These are phyloP conservation scores for Neckera pumila DNA, from an alignment of 225 moss, liverwort and hornwort genomes.

Conservation along the genomic window DNA sequence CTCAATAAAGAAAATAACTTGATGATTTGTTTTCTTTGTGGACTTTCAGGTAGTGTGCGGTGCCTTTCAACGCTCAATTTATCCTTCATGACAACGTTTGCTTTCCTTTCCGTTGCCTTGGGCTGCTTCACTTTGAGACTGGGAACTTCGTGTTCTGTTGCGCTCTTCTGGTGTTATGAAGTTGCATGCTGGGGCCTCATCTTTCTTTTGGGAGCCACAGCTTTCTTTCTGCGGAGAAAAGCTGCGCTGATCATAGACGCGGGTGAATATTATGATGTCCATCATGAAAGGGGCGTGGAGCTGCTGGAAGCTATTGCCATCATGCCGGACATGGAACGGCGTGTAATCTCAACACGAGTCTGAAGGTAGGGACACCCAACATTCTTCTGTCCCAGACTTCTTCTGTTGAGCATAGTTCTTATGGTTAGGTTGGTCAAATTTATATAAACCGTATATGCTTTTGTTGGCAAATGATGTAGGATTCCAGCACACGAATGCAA, in stretches of 20 bases:
- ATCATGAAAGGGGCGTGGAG: constrained; percentile 65
- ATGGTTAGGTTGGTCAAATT: background rate
- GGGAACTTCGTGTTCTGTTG: constrained; percentile 65
- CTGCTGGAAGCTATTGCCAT: constrained; percentile 69
- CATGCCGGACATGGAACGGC: constrained; percentile 41
- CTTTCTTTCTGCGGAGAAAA: constrained; percentile 57
- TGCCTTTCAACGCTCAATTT: constrained; percentile 71
- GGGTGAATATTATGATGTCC: constrained; percentile 58
- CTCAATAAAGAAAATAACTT: background rate
- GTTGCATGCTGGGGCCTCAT: constrained; percentile 67
- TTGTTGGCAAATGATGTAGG: background rate
- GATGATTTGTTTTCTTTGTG: background rate
- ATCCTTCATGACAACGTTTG: constrained; percentile 46
- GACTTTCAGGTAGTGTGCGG: constrained; percentile 61
- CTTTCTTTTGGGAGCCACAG: constrained; percentile 48
- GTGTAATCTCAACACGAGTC: background rate
- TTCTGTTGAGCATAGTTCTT: background rate
- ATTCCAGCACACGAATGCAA: background rate
- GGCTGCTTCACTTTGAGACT: constrained; percentile 61
- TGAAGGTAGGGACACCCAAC: background rate
- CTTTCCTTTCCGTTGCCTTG: constrained; percentile 53
- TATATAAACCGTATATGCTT: background rate
- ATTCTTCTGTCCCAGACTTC: background rate
- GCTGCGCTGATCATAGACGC: constrained; percentile 78
- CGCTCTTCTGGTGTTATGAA: constrained; percentile 96